Base-by-base conservation (phyloP, 441 rosid species). In the Viola pubescens region DNA sequence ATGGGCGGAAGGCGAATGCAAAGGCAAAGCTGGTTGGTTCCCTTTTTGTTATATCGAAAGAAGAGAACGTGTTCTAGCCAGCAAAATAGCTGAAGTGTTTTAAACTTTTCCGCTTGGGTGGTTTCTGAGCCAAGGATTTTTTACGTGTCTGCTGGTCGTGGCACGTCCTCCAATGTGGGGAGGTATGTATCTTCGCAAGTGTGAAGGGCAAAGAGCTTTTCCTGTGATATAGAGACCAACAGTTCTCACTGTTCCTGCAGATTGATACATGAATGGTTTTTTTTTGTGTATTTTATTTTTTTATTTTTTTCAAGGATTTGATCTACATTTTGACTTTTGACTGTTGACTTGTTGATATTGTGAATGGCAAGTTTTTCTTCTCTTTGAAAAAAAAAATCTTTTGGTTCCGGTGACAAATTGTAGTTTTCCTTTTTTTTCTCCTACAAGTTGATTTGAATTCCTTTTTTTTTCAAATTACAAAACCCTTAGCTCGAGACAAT, bases 1-100 rank as follows among this genome's bases (percentile, higher is more conserved):
- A 10, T 92, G 96, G 97, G 97, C 96, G 0, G 96, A 89, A 73
- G 98, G 97, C 43, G 98, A 92, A 75, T 84, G 98, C 76, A 81
- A 81, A 74, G 97, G 97, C 19, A 84, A 76, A 73, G 94, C 97
- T 6, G 96, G 97, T 67, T 89, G 94, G 95, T 92, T 92, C 78
- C 97, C 98, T 51, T 82, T 67, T 44, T 85, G 81, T 13, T 85
- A 83, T 49, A 73, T 89, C 9, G 90, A 87, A 64, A 82, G 98
- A 82, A 80, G 94, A 75, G 98, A 91, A 0, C 89, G 91, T 4
- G 88, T 91, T 59, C 84, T 83, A 60, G 62, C 63, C 0, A 64
- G 94, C 79, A 87, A 91, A 73, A 73, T 91, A 56, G 87, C 88
- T 5, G 88, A 85, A 74, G 88, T 83, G 56, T 83, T 83, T 71